Conservation (phyloP, 179 eudicot species). For the Amaranthus tricolor region DNA sequence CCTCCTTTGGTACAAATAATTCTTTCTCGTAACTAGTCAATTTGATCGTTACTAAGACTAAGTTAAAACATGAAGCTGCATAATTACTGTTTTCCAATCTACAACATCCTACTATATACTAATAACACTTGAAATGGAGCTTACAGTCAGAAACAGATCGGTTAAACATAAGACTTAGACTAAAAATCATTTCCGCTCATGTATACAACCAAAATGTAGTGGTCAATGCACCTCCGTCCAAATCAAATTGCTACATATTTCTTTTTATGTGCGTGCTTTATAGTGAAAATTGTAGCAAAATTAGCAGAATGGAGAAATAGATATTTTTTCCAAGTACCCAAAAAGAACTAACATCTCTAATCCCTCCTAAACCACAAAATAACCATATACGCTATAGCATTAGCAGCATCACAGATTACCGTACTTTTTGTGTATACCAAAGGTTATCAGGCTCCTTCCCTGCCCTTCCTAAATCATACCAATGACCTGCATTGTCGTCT, state of each 20-base stretch:
- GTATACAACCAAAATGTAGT: constrained; percentile 37
- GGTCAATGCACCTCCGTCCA: neutral
- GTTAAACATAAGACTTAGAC: neutral
- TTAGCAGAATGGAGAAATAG: too few species aligned
- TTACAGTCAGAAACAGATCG: neutral
- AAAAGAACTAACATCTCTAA: constrained; percentile 19
- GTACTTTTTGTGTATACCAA: constrained; percentile 32
- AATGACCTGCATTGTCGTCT: constrained; percentile 5
- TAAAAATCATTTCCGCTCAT: constrained; percentile 18
- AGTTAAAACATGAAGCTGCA: too few species aligned
- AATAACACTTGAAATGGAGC: neutral
- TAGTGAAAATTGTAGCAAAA: too few species aligned
- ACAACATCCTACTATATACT: neutral
- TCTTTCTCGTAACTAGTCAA: too few species aligned
- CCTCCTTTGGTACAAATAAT: too few species aligned
- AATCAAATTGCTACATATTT: too few species aligned
- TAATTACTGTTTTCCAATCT: neutral
- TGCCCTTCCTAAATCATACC: neutral
- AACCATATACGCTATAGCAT: constrained; percentile 15
- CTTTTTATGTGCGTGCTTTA: too few species aligned
- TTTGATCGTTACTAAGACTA: too few species aligned
- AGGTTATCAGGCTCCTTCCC: constrained; percentile 9
- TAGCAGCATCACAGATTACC: constrained; percentile 36
- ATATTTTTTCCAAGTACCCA: constrained; percentile 20
- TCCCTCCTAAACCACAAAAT: constrained; percentile 27